Conservation (phyloP, 352 stramenopile species). For the Globisporangium rhizosaccharum region DNA sequence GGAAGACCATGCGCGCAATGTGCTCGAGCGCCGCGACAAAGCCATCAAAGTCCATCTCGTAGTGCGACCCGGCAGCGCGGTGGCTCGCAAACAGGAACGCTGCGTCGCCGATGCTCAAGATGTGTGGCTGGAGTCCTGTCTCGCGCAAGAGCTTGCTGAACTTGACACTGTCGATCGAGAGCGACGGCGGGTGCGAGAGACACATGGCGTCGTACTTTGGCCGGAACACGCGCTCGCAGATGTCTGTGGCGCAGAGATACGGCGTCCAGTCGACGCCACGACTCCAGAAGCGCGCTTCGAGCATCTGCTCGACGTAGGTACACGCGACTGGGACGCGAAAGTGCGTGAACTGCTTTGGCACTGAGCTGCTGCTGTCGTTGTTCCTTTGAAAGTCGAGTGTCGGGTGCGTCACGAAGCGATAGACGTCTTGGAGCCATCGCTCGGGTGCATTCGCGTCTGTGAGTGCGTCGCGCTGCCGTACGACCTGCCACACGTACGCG, state of each 20-base stretch:
- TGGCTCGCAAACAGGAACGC: conserved; percentile 59
- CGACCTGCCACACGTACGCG: conserved; percentile 41
- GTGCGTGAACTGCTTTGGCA: conserved; percentile 10
- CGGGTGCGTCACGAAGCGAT: conserved; percentile 46
- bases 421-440: conserved; percentile 49
- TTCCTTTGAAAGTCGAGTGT: conserved; percentile 27
- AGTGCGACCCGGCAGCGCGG: conserved; percentile 27
- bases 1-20: conserved; percentile 33
- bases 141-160: conserved; percentile 75
- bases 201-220: conserved; percentile 42
- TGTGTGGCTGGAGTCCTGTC: conserved; percentile 37
- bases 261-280: conserved; percentile 40
- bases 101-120: conserved; percentile 51
- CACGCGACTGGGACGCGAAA: conserved; percentile 39
- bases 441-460: conserved; percentile 10
- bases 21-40: conserved; percentile 37
- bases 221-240: conserved; percentile 29
- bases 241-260: conserved; percentile 23
- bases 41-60: conserved; percentile 56
- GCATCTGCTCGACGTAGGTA: conserved; percentile 19
- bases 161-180: conserved; percentile 61
- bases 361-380: neutral
- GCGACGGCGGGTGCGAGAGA: conserved; percentile 36
- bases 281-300: conserved; percentile 62
- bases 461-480: conserved; percentile 4